Evolutionary conservation across 441 rosid genomes (phyloP), one percentile per base, ranked within the genome.

Genomic region (Geranium incanum): DNA sequence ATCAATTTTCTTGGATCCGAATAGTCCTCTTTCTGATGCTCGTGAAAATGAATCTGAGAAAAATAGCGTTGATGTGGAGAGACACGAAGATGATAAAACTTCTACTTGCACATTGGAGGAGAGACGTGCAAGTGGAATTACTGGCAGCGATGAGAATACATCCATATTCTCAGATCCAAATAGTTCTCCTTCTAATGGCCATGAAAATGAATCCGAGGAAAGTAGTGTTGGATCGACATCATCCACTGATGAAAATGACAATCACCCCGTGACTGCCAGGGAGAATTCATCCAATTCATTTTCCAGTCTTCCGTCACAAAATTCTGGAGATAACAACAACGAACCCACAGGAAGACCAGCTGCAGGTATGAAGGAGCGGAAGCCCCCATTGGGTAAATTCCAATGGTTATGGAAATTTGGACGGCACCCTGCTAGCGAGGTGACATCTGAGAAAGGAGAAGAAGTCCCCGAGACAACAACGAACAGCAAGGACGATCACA

Each of bases 371-470:
- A 88, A 82, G 83, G 97, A 87, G 77, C 81, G 81, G 71, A 88
- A 84, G 79, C 79, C 67, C 71, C 81, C 75, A 74, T 84, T 84
- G 0, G 89, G 97, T 67, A 94, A 86, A 72, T 85, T 94, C 82
- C 99, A 86, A 68, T 94, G 99, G 99, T 70, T 94, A 68, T 87
- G 93, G 97, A 94, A 87, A 82, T 84, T 94, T 43, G 91, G 95
- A 67, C 86, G 89, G 64, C 86, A 81, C 77, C 68, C 67, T 66
- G 78, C 66, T 59, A 79, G 76, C 11, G 92, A 83, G 77, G 95
- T 80, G 80, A 77, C 78, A 43, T 79, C 86, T 39, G 86, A 81
- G 69, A 78, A 79, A 74, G 78, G 72, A 66, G 74, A 45, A 69
- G 68, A 18, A 72, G 55, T 45, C 3, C 70, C 41, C 48, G 88